Evolutionary conservation across 495 filamentous ascomycete genomes (phyloP).

Genomic region (Talaromyces borbonicus): DNA sequence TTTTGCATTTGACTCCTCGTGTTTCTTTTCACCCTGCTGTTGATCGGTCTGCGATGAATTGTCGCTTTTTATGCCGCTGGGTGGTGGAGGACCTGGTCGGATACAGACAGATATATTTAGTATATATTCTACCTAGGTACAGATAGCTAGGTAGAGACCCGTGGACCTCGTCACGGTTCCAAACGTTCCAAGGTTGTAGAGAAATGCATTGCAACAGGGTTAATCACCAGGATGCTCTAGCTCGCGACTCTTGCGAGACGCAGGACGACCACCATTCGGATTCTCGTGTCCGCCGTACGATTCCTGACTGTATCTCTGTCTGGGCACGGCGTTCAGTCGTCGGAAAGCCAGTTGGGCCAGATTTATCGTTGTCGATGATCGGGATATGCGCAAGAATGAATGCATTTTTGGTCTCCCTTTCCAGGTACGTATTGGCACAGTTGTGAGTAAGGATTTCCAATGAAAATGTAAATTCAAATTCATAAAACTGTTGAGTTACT

Average conservation of each 20-base stretch:
- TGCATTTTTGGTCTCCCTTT: background rate
- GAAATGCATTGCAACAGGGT: no score
- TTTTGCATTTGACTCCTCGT: background rate
- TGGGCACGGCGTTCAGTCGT: no score
- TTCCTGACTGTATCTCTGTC: slow-evolving; percentile 13
- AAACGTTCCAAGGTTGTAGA: no score
- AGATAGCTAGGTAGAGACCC: no score
- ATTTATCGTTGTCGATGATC: background rate
- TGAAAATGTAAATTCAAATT: no score
- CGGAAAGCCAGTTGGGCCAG: no score
- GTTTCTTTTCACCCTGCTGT: background rate
- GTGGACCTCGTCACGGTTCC: no score
- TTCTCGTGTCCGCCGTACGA: slow-evolving; percentile 17
- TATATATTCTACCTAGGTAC: no score
- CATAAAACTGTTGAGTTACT: no score
- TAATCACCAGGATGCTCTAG: slow-evolving; percentile 25
- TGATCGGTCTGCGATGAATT: background rate
- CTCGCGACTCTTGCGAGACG: slow-evolving; percentile 10
- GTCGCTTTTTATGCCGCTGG: background rate
- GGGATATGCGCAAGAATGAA: background rate
- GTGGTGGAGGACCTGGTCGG: slow-evolving; percentile 10
- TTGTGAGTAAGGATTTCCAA: no score
- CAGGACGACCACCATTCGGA: background rate
- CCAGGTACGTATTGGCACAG: background rate
- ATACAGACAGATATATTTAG: no score